A percentile compares a stretch with the other conserved stretches of the same genome.
These are phyloP conservation scores for Phyllosticta citribraziliensis DNA, from an alignment of 2,329 filamentous ascomycete species.

Conservation along the genomic window DNA sequence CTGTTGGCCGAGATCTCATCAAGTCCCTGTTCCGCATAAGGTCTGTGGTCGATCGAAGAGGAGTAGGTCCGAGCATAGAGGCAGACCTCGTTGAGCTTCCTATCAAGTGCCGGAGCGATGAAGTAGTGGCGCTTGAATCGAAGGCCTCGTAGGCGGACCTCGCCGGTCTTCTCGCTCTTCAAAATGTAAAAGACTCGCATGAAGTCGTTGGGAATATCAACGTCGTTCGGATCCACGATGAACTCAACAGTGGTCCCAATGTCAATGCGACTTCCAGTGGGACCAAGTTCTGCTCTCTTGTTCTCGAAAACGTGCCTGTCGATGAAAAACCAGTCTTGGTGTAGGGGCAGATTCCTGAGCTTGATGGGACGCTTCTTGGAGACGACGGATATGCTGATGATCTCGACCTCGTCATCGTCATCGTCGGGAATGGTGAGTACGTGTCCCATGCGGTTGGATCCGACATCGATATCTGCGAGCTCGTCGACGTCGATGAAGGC, in stretches of 20 bases:
- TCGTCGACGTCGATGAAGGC: background rate
- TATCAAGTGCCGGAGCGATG: background rate
- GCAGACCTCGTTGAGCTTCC: background rate
- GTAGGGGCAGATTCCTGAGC: background rate
- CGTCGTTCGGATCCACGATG: background rate
- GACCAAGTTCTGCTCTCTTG: background rate
- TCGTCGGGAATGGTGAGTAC: background rate
- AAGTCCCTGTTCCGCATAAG: background rate
- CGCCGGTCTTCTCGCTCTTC: background rate
- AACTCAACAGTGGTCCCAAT: background rate
- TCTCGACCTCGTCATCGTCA: background rate
- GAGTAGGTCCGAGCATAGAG: background rate
- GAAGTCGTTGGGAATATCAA: background rate
- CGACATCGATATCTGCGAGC: background rate
- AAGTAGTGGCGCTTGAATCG: background rate
- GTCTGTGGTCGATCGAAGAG: background rate
- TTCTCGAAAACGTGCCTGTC: background rate
- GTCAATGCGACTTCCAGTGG: background rate
- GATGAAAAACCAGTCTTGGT: background rate
- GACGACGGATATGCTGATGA: background rate
- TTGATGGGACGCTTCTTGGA: background rate
- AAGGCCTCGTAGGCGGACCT: background rate
- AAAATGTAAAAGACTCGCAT: background rate
- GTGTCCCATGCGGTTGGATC: background rate
- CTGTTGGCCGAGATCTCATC: background rate